Evolutionary conservation across 164 flowering plant genomes (phyloP), one percentile per base, ranked within the genome.

Genomic region (Magnolia sinica): DNA sequence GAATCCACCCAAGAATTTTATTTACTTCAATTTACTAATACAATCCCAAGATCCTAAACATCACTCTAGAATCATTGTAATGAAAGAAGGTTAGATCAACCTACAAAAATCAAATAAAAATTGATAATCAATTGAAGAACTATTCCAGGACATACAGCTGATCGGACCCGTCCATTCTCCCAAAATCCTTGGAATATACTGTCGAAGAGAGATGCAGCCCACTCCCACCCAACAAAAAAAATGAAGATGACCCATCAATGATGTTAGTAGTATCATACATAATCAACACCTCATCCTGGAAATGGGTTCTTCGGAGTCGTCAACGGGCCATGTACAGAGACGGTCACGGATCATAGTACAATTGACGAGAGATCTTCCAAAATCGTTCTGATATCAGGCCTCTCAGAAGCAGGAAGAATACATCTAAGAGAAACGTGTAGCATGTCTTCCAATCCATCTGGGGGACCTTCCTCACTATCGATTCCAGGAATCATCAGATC

Each of bases 391-490:
- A 89, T 90, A 77, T 90, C 91, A 13, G 93, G 96, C 69, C 93
- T 86, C 76, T 91, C 93, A 0, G 86, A 81, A 49, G 93, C 96
- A 10, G 93, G 88, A 69, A 89, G 88, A 64, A 86, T 83, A 70
- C 96, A 91, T 65, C 77, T 86, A 11, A 90, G 83, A 69, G 92
- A 91, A 75, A 92, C 84, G 23, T 79, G 81, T 19, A 90, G 83
- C 87, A 92, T 81, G 7, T 76, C 82, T 65, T 82, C 83, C 50
- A 90, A 80, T 58, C 76, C 73, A 50, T 73, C 82, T 0, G 73
- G 82, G 14, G 79, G 72, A 3, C 63, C 49, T 20, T 81, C 76
- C 13, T 19, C 73, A 20, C 67, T 75, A 4, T 77, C 71, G 16
- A 52, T 52, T 0, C 77, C 83, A 29, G 83, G 50, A 67, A 87